Conservation (phyloP, 2,329 filamentous ascomycete genomes). For the Claviceps sp. region DNA sequence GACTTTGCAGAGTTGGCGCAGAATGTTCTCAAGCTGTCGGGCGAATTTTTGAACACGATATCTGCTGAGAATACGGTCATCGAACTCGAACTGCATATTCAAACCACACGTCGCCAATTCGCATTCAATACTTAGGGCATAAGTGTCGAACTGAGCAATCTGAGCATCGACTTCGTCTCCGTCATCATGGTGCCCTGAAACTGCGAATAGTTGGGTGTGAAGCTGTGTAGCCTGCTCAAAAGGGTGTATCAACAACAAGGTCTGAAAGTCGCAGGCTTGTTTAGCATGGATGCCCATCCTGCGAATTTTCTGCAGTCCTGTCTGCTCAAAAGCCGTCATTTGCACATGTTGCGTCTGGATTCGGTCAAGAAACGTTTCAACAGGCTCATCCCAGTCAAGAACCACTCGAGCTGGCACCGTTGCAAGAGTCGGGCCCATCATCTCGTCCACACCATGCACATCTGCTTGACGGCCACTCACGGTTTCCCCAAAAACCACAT, state of each 20-base stretch:
- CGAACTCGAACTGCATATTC: not conserved
- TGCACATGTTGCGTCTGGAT: conserved; percentile 14
- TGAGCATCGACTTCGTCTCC: not conserved
- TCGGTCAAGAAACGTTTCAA: conserved; percentile 3
- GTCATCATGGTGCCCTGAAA: not conserved
- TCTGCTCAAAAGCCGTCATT: conserved; percentile 14
- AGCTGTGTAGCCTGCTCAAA: not conserved
- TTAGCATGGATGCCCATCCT: conserved; percentile 5
- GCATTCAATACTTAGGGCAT: conserved; percentile 3
- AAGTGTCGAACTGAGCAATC: not conserved
- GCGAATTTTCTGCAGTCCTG: conserved; percentile 17
- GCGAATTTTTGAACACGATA: not conserved
- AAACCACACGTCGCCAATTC: not conserved
- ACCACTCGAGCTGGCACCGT: conserved; percentile 12
- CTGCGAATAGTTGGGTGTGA: not conserved
- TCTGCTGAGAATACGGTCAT: not conserved
- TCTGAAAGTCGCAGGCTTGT: conserved; percentile 9
- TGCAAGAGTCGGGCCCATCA: conserved; percentile 17
- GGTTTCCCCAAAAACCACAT: conserved; percentile 17
- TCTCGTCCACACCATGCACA: conserved; percentile 13
- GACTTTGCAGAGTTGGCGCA: not conserved
- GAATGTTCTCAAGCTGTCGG: not conserved
- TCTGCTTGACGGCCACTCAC: conserved; percentile 15
- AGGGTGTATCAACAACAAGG: conserved; percentile 5
- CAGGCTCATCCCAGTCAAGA: conserved; percentile 6